Evolutionary conservation across 768 basidiomycete species (phyloP), one percentile per base, ranked within the genome.

Genomic region (Pseudohyphozyma bogoriensis): DNA sequence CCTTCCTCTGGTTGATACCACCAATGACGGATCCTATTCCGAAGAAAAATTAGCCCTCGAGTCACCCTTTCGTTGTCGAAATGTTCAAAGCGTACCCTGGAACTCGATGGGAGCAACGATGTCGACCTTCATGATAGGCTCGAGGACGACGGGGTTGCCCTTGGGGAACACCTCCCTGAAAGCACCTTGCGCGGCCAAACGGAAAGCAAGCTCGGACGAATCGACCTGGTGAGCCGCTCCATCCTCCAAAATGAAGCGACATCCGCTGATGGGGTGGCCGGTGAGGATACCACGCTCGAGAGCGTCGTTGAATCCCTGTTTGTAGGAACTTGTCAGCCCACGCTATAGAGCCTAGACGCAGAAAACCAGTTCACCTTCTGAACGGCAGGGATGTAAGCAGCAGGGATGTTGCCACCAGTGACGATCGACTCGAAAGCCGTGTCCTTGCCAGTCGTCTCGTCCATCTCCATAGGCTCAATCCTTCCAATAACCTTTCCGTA

Each of bases 91-190:
- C 63, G 31, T 36, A 73, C 74, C 78, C 74, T 99, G 95, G 80
- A 97, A 99, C 72, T 99, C 95, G 16, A 82, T 79, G 3, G 95
- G 95, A 1, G 93, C 92, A 40, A 96, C 85, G 31, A 97, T 89
- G 70, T 99, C 93, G 39, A 99, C 93, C 20, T 82, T 87, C 93
- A 99, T 99, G 75, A 97, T 85, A n/a, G 93, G 93, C 72, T 99
- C 93, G 42, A 99, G 76, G 58, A 99, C 85, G 55, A 89, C 84
- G 0, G 89, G 84, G 54, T 77, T 78, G 47, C 88, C 84, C 64
- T 80, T 80, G 64, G 78, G 78, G 78, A 86, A 97, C 6, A 85
- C 83, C 69, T 97, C 93, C 55, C 87, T 82, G 80, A 96, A 92
- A 1, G 91, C 92, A 55, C 89, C 86, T 42, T 93, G 85, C 8